phyloP scores from a whole-genome alignment of 2,329 filamentous ascomycete species.

The Chaetomiaceae sp. region DNA sequence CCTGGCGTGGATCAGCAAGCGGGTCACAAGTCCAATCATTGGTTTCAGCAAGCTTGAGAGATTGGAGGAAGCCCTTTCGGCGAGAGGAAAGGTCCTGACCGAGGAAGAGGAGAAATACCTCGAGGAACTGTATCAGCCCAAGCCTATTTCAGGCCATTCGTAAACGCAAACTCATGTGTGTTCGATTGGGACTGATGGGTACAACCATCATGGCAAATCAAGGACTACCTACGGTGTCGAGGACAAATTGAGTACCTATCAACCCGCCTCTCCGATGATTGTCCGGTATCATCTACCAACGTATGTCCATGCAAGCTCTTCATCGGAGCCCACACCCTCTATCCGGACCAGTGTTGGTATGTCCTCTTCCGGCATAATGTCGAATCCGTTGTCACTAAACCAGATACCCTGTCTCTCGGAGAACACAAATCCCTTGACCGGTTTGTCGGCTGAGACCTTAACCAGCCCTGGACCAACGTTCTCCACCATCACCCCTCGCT shows the following conservation, averaged over 20 bases:
- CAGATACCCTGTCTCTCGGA: conserved; percentile 40
- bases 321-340: conserved; percentile 13
- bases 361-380: conserved; percentile 46
- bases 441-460: conserved; percentile 34
- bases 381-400: conserved; percentile 53
- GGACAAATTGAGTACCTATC: too few species aligned
- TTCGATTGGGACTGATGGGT: too few species aligned
- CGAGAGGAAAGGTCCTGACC: conserved; percentile 41
- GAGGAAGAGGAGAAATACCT: conserved; percentile 55
- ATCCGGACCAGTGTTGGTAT: conserved; percentile 23
- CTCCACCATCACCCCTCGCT: conserved; percentile 35
- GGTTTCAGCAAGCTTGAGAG: conserved; percentile 53
- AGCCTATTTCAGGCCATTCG: conserved; percentile 37
- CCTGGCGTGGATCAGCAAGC: conserved; percentile 55
- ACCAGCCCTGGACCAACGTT: conserved; percentile 24
- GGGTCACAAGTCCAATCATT: conserved; percentile 52
- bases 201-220: too few species aligned
- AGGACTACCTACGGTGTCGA: too few species aligned
- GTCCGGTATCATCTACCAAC: conserved; percentile 9
- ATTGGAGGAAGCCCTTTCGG: conserved; percentile 55
- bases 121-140: conserved; percentile 55
- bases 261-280: too few species aligned
- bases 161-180: conserved; percentile 3
- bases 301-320: conserved; percentile 13
- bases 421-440: conserved; percentile 52